Evolutionary conservation across 1,284 basidiomycete genomes (phyloP), one percentile per base, ranked within the genome.

Genomic region (Cerioporus squamosus): DNA sequence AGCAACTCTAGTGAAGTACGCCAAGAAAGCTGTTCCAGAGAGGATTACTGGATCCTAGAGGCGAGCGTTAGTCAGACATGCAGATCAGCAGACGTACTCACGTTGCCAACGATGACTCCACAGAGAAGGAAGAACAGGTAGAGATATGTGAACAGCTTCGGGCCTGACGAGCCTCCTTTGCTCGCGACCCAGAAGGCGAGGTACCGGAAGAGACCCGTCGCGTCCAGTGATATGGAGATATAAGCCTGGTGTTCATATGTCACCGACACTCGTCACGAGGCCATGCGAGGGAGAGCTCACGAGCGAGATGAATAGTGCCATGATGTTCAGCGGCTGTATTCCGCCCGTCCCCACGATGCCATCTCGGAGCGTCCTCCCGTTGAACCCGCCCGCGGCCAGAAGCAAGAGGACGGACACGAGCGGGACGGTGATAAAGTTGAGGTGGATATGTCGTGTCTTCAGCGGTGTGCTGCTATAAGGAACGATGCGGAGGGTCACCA

Each of bases 211-310:
- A 97, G 79, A 2, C 97, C 96, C 0, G 94, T 95, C 8, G 90
- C 84, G 69, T 99, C 96, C 39, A 98, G 82, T 0, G 94, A 94
- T 50, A 98, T 91, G 3, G 96, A 89, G 77, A 98, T 91, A 76
- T 98, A 99, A 0, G 95, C 95, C 82, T 85, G 29, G 1, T 29
- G n/a, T 29, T 29, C 26, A 3, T 29, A 9, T 29, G 26, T 29
- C 26, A 3, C 26, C 26, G 26, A 29, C n/a, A n/a, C 26, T 29
- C 6, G 26, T 29, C 26, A 9, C 26, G 9, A 29, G 9, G 1
- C 26, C 26, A 9, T 9, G 9, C 6, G 1, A 29, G 9, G 1
- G 26, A 29, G 23, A 14, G 72, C 76, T 60, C 57, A 83, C 85
- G 53, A 98, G 81, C 2, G 91, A 93, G 64, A 95, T 87, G 76